A percentile compares a stretch with the other conserved stretches of the same genome.
phyloP scores from a whole-genome alignment of 805 yeast species.

The Pichia membranifaciens region DNA sequence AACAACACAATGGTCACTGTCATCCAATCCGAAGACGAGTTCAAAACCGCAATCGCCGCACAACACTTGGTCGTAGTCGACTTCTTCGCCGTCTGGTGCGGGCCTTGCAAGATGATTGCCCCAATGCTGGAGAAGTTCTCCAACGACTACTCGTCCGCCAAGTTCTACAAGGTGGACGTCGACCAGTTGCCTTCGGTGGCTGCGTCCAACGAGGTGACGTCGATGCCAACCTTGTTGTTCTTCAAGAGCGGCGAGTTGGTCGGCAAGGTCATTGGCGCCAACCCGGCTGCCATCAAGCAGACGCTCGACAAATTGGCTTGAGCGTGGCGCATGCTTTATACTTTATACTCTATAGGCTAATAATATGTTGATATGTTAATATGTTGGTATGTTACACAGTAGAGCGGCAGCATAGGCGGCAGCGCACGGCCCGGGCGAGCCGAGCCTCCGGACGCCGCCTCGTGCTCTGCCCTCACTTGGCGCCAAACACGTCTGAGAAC shows the following conservation, averaged over 20 bases:
- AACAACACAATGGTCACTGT: conserved; percentile 44
- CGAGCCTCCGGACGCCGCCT: too few species aligned
- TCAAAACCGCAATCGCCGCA: conserved; percentile 56
- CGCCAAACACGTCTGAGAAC: conserved; percentile 40
- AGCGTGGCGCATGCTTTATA: conserved; percentile 1
- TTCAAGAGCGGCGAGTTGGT: conserved; percentile 80
- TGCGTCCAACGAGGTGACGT: conserved; percentile 49
- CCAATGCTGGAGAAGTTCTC: conserved; percentile 86
- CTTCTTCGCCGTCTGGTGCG: conserved; percentile 98
- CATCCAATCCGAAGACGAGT: conserved; percentile 46
- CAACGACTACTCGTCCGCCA: conserved; percentile 56
- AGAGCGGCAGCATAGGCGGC: too few species aligned
- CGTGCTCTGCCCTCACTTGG: too few species aligned
- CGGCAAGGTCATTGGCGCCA: conserved; percentile 82
- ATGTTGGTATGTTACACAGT: too few species aligned
- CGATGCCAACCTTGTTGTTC: conserved; percentile 63
- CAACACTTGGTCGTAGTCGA: conserved; percentile 80
- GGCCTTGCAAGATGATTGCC: conserved; percentile 97
- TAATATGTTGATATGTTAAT: too few species aligned
- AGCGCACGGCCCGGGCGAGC: too few species aligned
- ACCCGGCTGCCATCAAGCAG: conserved; percentile 76
- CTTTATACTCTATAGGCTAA: too few species aligned
- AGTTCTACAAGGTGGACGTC: conserved; percentile 87
- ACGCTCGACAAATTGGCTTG: conserved; percentile 34
- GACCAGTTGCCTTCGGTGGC: conserved; percentile 78